These are phyloP conservation scores for Babesia sp. DNA, from an alignment of 169 alveolate genomes.

Conservation along the genomic window DNA sequence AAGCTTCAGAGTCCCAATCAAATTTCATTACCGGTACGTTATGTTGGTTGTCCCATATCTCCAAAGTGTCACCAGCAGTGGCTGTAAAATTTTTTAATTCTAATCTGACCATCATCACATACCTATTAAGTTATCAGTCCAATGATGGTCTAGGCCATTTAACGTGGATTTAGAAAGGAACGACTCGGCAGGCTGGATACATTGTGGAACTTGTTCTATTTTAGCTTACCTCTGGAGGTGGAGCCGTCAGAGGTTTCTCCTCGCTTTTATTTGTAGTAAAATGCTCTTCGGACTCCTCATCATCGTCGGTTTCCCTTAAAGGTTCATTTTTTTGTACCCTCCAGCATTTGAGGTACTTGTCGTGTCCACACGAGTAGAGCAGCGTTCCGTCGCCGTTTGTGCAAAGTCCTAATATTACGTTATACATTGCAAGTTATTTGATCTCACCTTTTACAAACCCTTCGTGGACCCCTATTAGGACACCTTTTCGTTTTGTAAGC, in stretches of 20 bases:
- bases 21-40: constrained; percentile 73
- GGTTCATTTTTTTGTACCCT: constrained; percentile 53
- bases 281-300: neutral
- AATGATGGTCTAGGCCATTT: constrained; percentile 88
- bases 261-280: constrained; percentile 12
- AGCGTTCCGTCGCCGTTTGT: constrained; percentile 74
- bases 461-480: constrained; percentile 89
- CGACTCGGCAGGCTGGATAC: constrained; percentile 33
- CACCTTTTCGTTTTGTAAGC: constrained; percentile 81
- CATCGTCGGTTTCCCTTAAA: constrained; percentile 61
- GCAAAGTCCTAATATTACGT: constrained; percentile 74
- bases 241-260: neutral
- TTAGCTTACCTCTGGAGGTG: constrained; percentile 7
- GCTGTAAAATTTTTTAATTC: constrained; percentile 75
- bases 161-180: constrained; percentile 60
- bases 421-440: neutral
- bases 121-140: constrained; percentile 61
- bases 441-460: constrained; percentile 88
- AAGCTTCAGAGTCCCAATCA: constrained; percentile 75
- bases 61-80: constrained; percentile 85
- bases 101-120: neutral
- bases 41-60: constrained; percentile 75
- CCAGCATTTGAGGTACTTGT: constrained; percentile 84
- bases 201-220: neutral
- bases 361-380: constrained; percentile 90